Evolutionary conservation across 78 protist species (phyloP).

Genomic region (Mastigamoeba balamuthi): DNA sequence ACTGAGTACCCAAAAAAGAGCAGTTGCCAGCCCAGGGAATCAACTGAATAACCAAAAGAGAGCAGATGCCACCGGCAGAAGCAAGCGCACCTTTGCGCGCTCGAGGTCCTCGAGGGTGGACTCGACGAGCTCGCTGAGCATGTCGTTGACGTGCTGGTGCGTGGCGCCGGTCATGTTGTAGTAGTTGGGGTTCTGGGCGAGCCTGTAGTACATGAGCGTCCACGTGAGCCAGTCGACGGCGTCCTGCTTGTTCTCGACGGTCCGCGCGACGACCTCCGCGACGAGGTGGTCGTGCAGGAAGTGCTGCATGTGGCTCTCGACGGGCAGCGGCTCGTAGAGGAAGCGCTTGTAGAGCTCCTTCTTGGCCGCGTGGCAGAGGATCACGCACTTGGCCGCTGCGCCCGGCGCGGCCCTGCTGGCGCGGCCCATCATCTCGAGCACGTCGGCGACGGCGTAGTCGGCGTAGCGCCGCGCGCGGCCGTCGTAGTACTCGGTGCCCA

Average conservation of each 20-base stretch:
- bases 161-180: slow-evolving; percentile 63
- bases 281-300: slow-evolving; percentile 79
- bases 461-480: slow-evolving; percentile 66
- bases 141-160: slow-evolving; percentile 76
- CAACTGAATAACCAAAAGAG: too few relatives aligned
- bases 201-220: slow-evolving; percentile 86
- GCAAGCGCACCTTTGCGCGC: too few relatives aligned
- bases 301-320: slow-evolving; percentile 87
- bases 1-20: too few relatives aligned
- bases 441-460: slow-evolving; percentile 79
- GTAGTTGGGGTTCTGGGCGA: slow-evolving; percentile 91
- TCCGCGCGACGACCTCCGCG: slow-evolving; percentile 56
- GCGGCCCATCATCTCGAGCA: slow-evolving; percentile 91
- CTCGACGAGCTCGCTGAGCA: slow-evolving; percentile 91
- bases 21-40: too few relatives aligned
- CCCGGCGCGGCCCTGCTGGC: slow-evolving; percentile 56
- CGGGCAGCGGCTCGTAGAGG: slow-evolving; percentile 91
- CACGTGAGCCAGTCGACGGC: slow-evolving; percentile 93
- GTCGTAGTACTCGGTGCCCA: slow-evolving; percentile 68
- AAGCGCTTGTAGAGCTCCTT: slow-evolving; percentile 79
- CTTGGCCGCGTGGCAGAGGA: slow-evolving; percentile 72
- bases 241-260: slow-evolving; percentile 71
- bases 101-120: slow-evolving; percentile 68
- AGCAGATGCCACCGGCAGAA: too few relatives aligned
- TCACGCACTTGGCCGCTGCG: slow-evolving; percentile 29